Conservation (phyloP, 305 asterid genomes). For the Solanum hybrid region DNA sequence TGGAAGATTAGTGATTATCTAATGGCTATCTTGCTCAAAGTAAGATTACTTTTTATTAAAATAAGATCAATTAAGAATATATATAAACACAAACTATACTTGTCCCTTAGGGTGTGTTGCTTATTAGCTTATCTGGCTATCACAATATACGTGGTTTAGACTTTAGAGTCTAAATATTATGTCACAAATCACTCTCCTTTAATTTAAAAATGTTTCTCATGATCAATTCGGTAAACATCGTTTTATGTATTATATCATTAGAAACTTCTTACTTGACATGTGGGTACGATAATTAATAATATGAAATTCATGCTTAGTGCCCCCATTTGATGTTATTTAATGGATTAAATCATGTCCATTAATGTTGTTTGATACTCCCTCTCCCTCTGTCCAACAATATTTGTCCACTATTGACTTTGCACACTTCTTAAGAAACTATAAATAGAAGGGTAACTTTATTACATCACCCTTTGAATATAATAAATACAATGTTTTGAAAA, state of each 20-base stretch:
- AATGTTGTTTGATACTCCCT: not conserved
- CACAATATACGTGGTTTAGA: not conserved
- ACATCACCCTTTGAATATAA: not conserved
- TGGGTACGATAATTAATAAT: not conserved
- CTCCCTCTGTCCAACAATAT: fast-evolving
- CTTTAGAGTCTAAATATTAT: not conserved
- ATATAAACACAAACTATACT: not conserved
- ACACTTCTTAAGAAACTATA: no score
- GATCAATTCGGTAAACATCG: slow-evolving; percentile 18
- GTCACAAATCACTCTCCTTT: not conserved
- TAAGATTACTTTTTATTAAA: not conserved
- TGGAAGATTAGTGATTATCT: not conserved
- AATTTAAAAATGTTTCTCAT: not conserved
- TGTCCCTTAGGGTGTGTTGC: not conserved
- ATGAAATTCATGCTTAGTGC: not conserved
- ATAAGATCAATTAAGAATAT: not conserved
- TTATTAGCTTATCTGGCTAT: not conserved
- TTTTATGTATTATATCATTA: slow-evolving; percentile 1
- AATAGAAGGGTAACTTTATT: no score
- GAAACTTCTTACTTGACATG: slow-evolving; percentile 1
- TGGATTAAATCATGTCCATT: not conserved
- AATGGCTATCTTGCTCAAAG: not conserved
- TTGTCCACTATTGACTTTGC: not conserved
- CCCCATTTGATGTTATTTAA: not conserved
- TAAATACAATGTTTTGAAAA: no score